These are phyloP conservation scores for Pseudopithomyces maydicus DNA, from an alignment of 2,329 filamentous ascomycete genomes.

Conservation along the genomic window DNA sequence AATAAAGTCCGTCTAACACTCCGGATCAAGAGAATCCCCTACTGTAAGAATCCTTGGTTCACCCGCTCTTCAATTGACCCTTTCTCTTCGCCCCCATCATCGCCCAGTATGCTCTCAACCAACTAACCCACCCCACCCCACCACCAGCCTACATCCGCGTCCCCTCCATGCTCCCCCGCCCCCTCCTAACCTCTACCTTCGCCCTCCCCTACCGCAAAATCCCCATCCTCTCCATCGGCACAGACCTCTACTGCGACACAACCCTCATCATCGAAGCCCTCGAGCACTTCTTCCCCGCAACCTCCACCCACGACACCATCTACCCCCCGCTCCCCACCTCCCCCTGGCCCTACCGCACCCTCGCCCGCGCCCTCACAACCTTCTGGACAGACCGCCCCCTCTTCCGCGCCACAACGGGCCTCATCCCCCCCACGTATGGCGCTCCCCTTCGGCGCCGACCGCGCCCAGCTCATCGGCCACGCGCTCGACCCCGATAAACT, in stretches of 20 bases:
- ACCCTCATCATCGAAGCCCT: slow-evolving; percentile 42
- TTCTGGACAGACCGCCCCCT: slow-evolving; percentile 50
- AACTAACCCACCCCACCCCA: not conserved
- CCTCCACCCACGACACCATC: slow-evolving; percentile 37
- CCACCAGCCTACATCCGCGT: slow-evolving; percentile 41
- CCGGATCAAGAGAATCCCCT: slow-evolving; percentile 45
- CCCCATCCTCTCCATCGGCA: slow-evolving; percentile 37
- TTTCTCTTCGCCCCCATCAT: not conserved
- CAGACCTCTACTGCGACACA: slow-evolving; percentile 43
- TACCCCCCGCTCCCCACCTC: slow-evolving; percentile 41
- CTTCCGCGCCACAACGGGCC: slow-evolving; percentile 47
- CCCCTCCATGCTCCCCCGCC: slow-evolving; percentile 48
- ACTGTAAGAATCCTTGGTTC: too few species aligned
- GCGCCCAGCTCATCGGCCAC: slow-evolving; percentile 47
- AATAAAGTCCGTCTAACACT: slow-evolving; percentile 46
- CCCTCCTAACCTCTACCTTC: slow-evolving; percentile 42
- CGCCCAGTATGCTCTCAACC: not conserved
- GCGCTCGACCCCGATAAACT: slow-evolving; percentile 44
- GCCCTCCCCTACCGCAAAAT: slow-evolving; percentile 47
- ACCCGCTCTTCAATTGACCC: not conserved
- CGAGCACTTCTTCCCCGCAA: slow-evolving; percentile 33
- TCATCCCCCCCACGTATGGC: slow-evolving; percentile 49
- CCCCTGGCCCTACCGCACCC: slow-evolving; percentile 36
- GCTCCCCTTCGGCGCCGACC: slow-evolving; percentile 46
- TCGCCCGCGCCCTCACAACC: slow-evolving; percentile 47